Percentiles rank a stretch among this genome's conserved stretches.
These are phyloP conservation scores for Picea glauca DNA, from an alignment of 75 land plant species.

Conservation along the genomic window DNA sequence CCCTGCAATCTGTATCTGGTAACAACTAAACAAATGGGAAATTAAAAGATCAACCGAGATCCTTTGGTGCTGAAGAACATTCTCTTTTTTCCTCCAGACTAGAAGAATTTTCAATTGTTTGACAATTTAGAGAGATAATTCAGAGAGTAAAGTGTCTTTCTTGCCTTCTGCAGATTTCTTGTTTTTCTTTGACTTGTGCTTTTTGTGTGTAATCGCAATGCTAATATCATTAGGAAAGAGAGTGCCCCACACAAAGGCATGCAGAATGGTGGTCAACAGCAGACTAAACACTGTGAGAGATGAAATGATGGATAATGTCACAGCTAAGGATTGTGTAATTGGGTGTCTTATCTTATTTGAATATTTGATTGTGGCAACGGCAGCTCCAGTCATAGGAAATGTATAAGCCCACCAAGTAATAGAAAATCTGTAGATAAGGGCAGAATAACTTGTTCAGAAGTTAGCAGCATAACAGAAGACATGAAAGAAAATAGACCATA, in stretches of 20 bases:
- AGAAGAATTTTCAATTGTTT: no score
- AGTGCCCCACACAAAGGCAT: slow-evolving; percentile 27
- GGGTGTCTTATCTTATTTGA: slow-evolving; percentile 10
- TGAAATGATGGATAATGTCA: slow-evolving; percentile 22
- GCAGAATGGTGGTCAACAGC: slow-evolving; percentile 28
- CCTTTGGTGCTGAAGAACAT: no score
- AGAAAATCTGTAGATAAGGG: slow-evolving; percentile 26
- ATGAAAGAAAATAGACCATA: background rate
- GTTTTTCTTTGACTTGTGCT: slow-evolving; percentile 22
- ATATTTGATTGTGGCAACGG: slow-evolving; percentile 36
- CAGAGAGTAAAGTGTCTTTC: no score
- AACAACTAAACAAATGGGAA: no score
- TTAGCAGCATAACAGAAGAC: background rate
- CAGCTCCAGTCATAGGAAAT: slow-evolving; percentile 45
- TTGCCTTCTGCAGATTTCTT: slow-evolving; percentile 1
- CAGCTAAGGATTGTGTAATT: slow-evolving; percentile 24
- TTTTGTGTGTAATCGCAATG: slow-evolving; percentile 34
- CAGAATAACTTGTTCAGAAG: background rate
- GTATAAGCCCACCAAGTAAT: slow-evolving; percentile 53
- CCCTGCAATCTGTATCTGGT: no score
- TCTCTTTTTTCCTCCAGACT: no score
- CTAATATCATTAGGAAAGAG: slow-evolving; percentile 39
- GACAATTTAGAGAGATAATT: no score
- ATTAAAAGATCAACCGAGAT: no score
- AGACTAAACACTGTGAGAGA: slow-evolving; percentile 26